Base-by-base conservation (phyloP, 805 yeast genomes). In the Wickerhamomyces chaumierensis region DNA sequence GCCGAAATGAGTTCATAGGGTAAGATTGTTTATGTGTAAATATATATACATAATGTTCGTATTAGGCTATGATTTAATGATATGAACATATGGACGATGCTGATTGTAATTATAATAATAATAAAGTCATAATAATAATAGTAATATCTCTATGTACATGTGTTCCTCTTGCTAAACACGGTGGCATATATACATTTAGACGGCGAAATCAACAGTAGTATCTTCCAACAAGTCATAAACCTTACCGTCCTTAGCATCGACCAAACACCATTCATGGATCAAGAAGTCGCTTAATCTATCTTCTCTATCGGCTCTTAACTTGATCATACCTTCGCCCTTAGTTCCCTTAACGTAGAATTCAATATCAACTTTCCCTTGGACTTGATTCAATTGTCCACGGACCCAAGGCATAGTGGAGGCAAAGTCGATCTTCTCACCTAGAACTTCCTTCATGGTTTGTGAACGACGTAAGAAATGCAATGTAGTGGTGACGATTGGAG, bases 401-500 rank as follows among this genome's bases (percentile, higher is more conserved):
- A 90, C 78, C 96, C 96, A 92, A 5, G 98, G 97, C 64, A 79
- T 73, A 28, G 81, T 61, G 20, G 79, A 75, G 21, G 75, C 71
- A 54, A 80, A 86, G 31, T 76, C 76, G 45, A 90, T 82, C 51
- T 82, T 78, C 35, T 71, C 73, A 16, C 97, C 97, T 35, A 90
- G 62, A 3, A 62, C 53, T 18, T 71, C 73, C 39, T 75, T 67
- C 11, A 87, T 87, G 34, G 61, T 44, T 9, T 70, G 66, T 2
- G 90, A 80, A 53, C 96, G 69, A 55, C 98, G 74, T 49, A 90
- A 62, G 45, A 85, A 81, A 58, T 85, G 87, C 57, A 92, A 64
- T 4, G 95, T 81, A 6, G 95, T 88, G 32, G 81, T 73, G 49
- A 90, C 81, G 42, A 90, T 73, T 1, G 97, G 96, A 13, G 95